Conservation (phyloP, 768 basidiomycete species). For the Tulasnella sp. region DNA sequence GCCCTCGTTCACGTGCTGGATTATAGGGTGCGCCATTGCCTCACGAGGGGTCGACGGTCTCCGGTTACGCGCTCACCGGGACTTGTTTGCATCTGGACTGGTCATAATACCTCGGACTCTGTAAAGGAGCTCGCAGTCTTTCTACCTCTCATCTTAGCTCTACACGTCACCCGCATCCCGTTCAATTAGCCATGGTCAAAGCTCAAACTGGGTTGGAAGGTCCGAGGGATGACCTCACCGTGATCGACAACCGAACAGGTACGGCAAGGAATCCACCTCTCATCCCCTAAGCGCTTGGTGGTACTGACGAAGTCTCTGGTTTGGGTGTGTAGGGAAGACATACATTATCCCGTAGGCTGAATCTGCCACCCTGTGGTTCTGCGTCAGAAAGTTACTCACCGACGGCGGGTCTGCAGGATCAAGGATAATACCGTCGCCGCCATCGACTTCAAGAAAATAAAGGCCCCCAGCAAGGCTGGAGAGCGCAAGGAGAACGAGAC, state of each 20-base stretch:
- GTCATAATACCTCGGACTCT: neutral
- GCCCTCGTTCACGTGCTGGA: constrained; percentile 9
- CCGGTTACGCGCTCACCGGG: constrained; percentile 19
- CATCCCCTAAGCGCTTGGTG: neutral
- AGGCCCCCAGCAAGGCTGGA: constrained; percentile 57
- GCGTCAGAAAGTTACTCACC: neutral
- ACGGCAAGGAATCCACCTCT: neutral
- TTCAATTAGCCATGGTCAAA: neutral
- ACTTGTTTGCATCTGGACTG: constrained; percentile 1
- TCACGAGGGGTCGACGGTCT: constrained; percentile 14
- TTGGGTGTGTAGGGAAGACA: constrained; percentile 26
- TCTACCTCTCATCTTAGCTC: neutral
- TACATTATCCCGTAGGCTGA: constrained; percentile 35
- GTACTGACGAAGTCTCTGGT: neutral
- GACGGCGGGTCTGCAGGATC: constrained; percentile 54
- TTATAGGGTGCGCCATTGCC: neutral
- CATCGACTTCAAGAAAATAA: constrained; percentile 77
- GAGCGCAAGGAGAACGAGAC: constrained; percentile 84
- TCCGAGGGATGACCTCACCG: constrained; percentile 34
- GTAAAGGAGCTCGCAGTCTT: neutral
- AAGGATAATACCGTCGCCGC: constrained; percentile 78
- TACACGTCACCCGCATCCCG: neutral
- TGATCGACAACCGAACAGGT: constrained; percentile 37
- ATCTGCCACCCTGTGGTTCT: neutral
- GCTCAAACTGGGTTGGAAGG: constrained; percentile 14